Percentiles rank a stretch among this genome's conserved stretches.
These are phyloP conservation scores for Ailanthus altissimus DNA, from an alignment of 345 rosid species.

Conservation along the genomic window DNA sequence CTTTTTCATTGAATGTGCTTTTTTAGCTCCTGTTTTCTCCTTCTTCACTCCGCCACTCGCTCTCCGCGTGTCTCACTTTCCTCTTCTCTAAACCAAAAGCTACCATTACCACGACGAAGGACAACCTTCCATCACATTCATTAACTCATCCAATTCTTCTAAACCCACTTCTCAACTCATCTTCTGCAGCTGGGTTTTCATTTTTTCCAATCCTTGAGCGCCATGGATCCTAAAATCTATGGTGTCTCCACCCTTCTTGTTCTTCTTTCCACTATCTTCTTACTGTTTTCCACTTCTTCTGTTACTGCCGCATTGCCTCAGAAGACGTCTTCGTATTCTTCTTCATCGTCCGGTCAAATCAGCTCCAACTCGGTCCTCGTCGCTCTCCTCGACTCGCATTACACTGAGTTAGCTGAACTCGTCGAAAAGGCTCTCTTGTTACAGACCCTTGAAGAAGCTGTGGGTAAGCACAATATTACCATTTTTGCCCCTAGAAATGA, in stretches of 20 bases:
- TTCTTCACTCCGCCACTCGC: neutral
- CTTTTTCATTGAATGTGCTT: slow-evolving; percentile 25
- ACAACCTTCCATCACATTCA: neutral
- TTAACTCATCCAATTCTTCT: too few species aligned
- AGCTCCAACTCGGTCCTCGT: slow-evolving; percentile 95
- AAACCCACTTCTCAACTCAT: too few species aligned
- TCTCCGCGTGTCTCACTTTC: slow-evolving; percentile 14
- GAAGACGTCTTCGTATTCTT: slow-evolving; percentile 27
- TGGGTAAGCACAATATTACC: slow-evolving; percentile 77
- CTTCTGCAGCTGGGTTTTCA: too few species aligned
- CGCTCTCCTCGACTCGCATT: slow-evolving; percentile 93
- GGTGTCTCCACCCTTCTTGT: slow-evolving; percentile 40
- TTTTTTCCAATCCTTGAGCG: slow-evolving; percentile 16
- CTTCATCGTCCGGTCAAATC: slow-evolving; percentile 46
- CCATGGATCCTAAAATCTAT: slow-evolving; percentile 56
- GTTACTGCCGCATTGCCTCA: slow-evolving; percentile 50
- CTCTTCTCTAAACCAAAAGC: slow-evolving; percentile 15
- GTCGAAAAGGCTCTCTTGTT: slow-evolving; percentile 92
- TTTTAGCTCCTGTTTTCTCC: slow-evolving; percentile 21
- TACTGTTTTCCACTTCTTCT: slow-evolving; percentile 27
- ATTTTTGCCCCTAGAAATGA: slow-evolving; percentile 91
- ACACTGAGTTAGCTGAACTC: slow-evolving; percentile 84
- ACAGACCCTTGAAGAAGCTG: slow-evolving; percentile 84
- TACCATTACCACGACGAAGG: neutral
- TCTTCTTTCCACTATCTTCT: slow-evolving; percentile 7